Evolutionary conservation across 805 yeast genomes (phyloP).

Genomic region (Ogataea trehaloabstinens): DNA sequence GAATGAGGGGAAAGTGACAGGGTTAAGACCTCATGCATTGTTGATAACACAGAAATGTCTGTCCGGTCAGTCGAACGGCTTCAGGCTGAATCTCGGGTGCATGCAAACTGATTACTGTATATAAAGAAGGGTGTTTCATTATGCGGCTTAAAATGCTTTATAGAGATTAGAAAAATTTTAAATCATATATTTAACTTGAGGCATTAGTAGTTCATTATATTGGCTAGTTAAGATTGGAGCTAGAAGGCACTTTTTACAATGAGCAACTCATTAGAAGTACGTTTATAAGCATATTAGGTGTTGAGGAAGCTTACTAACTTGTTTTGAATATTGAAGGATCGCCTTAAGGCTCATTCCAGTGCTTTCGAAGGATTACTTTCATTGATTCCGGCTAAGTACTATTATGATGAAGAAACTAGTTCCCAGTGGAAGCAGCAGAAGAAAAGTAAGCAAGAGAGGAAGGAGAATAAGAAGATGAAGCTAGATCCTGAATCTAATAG

Average conservation of each 20-base stretch:
- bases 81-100: no score
- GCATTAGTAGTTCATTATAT: not conserved
- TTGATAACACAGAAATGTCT: no score
- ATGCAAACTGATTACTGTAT: no score
- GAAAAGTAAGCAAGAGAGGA: constrained; percentile 62
- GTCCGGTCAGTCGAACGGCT: no score
- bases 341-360: constrained; percentile 71
- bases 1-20: constrained; percentile 70
- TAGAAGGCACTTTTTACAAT: no score
- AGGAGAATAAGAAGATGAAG: constrained; percentile 62
- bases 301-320: no score
- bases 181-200: not conserved
- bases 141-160: constrained; percentile 15
- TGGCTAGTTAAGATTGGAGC: no score
- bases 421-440: constrained; percentile 90
- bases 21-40: constrained; percentile 74
- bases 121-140: not conserved
- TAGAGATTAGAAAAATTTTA: constrained; percentile 4
- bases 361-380: constrained; percentile 89
- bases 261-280: no score
- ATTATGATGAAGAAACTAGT: constrained; percentile 85
- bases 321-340: constrained; percentile 47
- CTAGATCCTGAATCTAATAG: constrained; percentile 63
- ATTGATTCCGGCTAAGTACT: constrained; percentile 89
- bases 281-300: no score